phyloP scores from a whole-genome alignment of 257 asterid species.

The Rehmannia glutinosa region DNA sequence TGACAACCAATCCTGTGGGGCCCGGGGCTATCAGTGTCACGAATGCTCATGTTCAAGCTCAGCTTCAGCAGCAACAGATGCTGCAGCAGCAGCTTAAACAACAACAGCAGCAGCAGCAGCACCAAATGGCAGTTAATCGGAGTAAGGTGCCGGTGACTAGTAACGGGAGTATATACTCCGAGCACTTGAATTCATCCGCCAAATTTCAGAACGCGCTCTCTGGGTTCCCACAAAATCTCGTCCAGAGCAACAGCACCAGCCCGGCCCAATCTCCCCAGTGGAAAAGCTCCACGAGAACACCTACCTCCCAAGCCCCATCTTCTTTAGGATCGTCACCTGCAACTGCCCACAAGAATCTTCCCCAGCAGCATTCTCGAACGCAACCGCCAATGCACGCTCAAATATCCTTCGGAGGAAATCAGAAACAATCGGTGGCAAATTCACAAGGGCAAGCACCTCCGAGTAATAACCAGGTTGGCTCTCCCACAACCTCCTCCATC shows the following conservation, averaged over 20 bases:
- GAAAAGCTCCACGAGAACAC: constrained; percentile 52
- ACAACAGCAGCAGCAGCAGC: constrained; percentile 46
- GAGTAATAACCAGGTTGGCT: constrained; percentile 50
- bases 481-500: constrained; percentile 83
- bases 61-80: constrained; percentile 50
- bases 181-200: constrained; percentile 55
- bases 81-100: constrained; percentile 43
- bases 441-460: constrained; percentile 42
- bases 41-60: constrained; percentile 57
- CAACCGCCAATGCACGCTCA: constrained; percentile 66
- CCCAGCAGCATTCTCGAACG: constrained; percentile 63
- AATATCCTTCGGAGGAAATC: constrained; percentile 84
- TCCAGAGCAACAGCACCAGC: constrained; percentile 53
- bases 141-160: constrained; percentile 38
- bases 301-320: constrained; percentile 49
- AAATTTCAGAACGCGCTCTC: constrained; percentile 51
- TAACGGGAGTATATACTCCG: constrained; percentile 53
- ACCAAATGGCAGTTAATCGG: constrained; percentile 38
- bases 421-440: constrained; percentile 41
- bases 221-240: constrained; percentile 64
- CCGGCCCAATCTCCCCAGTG: constrained; percentile 77
- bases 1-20: constrained; percentile 31
- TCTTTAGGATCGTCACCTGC: constrained; percentile 52
- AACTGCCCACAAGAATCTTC: constrained; percentile 35
- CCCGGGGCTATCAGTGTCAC: constrained; percentile 32